Evolutionary conservation across 208 protist species (phyloP), one percentile per base, ranked within the genome.

Genomic region (Trypanosoma lewisi): DNA sequence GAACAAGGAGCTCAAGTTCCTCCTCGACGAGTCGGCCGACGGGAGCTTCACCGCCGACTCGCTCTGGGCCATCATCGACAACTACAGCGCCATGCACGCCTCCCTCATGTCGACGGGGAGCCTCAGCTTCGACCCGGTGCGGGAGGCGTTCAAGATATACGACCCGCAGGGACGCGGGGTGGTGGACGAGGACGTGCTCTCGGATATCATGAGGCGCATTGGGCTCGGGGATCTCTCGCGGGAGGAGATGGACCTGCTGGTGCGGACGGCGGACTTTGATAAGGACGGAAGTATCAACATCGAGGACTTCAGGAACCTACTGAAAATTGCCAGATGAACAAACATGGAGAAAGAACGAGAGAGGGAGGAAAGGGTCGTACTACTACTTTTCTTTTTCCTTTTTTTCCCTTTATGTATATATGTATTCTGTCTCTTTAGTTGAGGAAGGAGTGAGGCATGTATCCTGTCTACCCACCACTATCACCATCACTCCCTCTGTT

Each of bases 181-280:
- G 7, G 78, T 97, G 28, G 89, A 96, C 53, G 73, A 82, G 34
- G 69, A 93, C 14, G 74, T 92, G 58, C 64, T 98, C 36, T 58
- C 73, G 2, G 60, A 65, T 14, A 91, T 97, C 52, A 96, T 98
- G 91, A 75, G 78, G 0, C 80, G 89, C 11, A 84, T 94, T 39
- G 93, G 89, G 31, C 94, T 88, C 28, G 91, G 88, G 0, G 84
- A 95, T 34, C 77, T 97, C 34, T 88, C 70, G 17, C 54, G 76
- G 9, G 88, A 97, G 60, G 93, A 98, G 56, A 48, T 97, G 60
- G 63, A 77, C 37, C 65, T 97, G 37, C 71, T 98, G 41, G 82
- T 97, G 21, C 72, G 83, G 23, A 94, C 92, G n/a, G 94, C 95
- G 3, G 95, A 98, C 65, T 91, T 95, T 39, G 93, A 97, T 65